Evolutionary conservation across 2,329 filamentous ascomycete species (phyloP).

Genomic region (Diaporthe citrichinensis): DNA sequence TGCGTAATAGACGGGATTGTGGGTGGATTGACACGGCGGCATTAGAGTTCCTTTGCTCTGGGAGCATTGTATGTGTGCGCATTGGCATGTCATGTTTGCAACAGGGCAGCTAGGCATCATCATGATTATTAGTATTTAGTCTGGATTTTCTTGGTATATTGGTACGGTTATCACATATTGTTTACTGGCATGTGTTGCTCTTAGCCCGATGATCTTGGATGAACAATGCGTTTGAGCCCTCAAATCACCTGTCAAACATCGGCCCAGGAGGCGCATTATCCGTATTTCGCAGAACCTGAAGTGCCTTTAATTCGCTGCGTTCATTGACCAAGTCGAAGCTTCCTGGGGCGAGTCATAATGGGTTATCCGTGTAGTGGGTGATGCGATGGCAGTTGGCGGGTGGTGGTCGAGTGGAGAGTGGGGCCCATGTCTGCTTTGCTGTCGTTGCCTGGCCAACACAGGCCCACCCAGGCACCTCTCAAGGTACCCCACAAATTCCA

Average conservation of each 20-base stretch:
- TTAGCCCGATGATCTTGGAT: accelerated
- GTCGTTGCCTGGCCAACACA: slow-evolving; percentile 22
- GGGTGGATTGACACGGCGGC: neutral
- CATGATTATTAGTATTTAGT: slow-evolving; percentile 5
- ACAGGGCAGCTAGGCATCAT: slow-evolving; percentile 3
- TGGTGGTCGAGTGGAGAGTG: neutral
- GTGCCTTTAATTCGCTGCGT: neutral
- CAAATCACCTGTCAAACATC: neutral
- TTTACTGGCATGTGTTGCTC: neutral
- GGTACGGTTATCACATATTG: neutral
- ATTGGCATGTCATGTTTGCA: neutral
- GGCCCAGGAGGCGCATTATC: too few species aligned
- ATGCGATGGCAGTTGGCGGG: neutral
- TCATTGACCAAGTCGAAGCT: neutral
- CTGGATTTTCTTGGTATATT: neutral
- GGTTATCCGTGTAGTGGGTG: neutral
- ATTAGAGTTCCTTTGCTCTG: slow-evolving; percentile 23
- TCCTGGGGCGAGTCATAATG: neutral
- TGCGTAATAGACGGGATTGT: neutral
- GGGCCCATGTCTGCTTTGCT: neutral
- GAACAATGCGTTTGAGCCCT: neutral
- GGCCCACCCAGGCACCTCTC: neutral
- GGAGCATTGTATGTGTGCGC: neutral
- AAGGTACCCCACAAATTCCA: slow-evolving; percentile 29
- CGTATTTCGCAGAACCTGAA: too few species aligned